These are phyloP conservation scores for Gossypium gossypioides DNA, from an alignment of 441 rosid genomes.

Conservation along the genomic window DNA sequence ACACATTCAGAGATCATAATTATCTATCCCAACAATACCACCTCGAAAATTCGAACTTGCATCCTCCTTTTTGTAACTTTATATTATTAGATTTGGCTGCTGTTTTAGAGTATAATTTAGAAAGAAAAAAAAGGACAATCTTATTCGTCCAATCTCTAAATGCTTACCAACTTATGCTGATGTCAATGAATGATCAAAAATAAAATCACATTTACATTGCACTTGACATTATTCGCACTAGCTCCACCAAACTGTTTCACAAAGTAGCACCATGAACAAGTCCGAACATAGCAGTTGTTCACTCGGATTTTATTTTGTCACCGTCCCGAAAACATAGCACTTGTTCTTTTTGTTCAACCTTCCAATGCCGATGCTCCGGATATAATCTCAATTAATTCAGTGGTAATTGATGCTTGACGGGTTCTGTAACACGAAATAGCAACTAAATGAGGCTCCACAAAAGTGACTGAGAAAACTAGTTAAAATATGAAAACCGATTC, in stretches of 20 bases:
- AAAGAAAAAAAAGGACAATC: too few species aligned
- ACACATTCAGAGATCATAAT: too few species aligned
- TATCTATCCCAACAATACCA: too few species aligned
- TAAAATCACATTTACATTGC: background rate
- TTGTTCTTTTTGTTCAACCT: constrained; percentile 23
- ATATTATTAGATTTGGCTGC: too few species aligned
- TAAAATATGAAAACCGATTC: background rate
- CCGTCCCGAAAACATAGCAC: constrained; percentile 8
- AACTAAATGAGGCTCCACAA: background rate
- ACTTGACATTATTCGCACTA: constrained; percentile 23
- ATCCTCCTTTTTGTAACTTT: too few species aligned
- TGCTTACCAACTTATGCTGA: background rate
- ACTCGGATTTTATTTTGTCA: constrained; percentile 28
- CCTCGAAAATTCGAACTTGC: too few species aligned
- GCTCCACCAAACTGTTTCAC: constrained; percentile 20
- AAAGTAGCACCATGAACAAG: constrained; percentile 5
- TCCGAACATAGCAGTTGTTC: too few species aligned
- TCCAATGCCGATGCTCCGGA: constrained; percentile 89
- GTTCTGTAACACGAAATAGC: constrained; percentile 39
- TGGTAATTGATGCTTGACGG: constrained; percentile 93
- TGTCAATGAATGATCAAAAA: background rate
- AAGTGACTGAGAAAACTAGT: background rate
- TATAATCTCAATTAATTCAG: constrained; percentile 87
- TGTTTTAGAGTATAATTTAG: too few species aligned
- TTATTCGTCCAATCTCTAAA: too few species aligned